A percentile compares a stretch with the other conserved stretches of the same genome.
Conservation (phyloP, 306 rosid genomes). For the Glycine latifolia region DNA sequence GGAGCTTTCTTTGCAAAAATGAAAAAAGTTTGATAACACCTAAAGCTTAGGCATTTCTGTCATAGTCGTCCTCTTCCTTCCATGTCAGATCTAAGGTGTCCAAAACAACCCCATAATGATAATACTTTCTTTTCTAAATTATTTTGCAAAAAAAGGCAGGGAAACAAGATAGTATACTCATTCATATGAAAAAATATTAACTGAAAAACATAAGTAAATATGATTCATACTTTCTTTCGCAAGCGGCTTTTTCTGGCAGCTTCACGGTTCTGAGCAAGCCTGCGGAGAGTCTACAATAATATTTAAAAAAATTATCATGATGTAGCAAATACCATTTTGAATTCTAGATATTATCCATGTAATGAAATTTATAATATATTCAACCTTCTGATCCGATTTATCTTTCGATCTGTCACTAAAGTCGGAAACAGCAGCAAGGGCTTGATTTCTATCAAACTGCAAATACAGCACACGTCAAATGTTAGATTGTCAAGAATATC, state of each 20-base stretch:
- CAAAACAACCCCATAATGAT: no score
- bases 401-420: constrained; percentile 96
- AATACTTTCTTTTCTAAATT: no score
- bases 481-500: constrained; percentile 43
- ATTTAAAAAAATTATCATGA: constrained; percentile 39
- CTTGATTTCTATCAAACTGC: constrained; percentile 74
- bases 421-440: constrained; percentile 68
- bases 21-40: no score
- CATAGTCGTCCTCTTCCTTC: no score
- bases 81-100: no score
- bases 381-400: constrained; percentile 94
- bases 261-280: constrained; percentile 99
- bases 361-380: constrained; percentile 26
- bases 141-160: neutral
- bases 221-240: constrained; percentile 79
- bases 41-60: no score
- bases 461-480: constrained; percentile 43
- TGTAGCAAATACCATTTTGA: constrained; percentile 22
- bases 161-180: constrained; percentile 22
- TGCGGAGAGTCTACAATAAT: constrained; percentile 81
- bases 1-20: no score
- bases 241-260: constrained; percentile 97
- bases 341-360: constrained; percentile 24
- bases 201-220: constrained; percentile 16
- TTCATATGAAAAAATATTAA: neutral